phyloP scores from a whole-genome alignment of 2,329 filamentous ascomycete species.

The Exophiala dermatitidis region DNA sequence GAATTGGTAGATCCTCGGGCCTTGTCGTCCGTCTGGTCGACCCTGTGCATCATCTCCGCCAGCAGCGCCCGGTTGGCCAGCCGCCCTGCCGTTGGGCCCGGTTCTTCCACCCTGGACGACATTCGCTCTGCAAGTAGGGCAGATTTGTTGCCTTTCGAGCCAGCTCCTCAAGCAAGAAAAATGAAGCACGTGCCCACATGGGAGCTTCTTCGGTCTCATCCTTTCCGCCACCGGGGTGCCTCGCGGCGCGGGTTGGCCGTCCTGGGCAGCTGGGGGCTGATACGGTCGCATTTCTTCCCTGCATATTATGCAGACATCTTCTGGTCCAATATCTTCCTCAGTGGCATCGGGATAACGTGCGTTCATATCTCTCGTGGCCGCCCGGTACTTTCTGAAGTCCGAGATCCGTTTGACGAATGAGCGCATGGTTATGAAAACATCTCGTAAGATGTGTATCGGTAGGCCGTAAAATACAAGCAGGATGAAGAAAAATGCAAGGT shows the following conservation, averaged over 20 bases:
- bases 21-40: conserved; percentile 33
- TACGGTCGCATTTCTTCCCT: conserved; percentile 90
- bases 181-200: conserved; percentile 91
- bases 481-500: conserved; percentile 86
- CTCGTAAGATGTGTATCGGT: conserved; percentile 92
- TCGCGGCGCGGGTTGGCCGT: conserved; percentile 30
- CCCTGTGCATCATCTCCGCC: conserved; percentile 12
- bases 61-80: conserved; percentile 26
- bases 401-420: conserved; percentile 86
- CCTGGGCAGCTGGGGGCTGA: conserved; percentile 44
- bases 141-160: conserved; percentile 95
- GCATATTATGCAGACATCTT: conserved; percentile 96
- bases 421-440: conserved; percentile 86
- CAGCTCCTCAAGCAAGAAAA: conserved; percentile 92
- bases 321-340: conserved; percentile 70
- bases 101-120: conserved; percentile 46
- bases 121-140: conserved; percentile 82
- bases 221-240: conserved; percentile 61
- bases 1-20: conserved; percentile 61
- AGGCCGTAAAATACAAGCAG: conserved; percentile 90
- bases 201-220: conserved; percentile 85
- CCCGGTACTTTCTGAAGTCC: conserved; percentile 81
- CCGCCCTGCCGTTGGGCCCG: conserved; percentile 29
- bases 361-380: conserved; percentile 91
- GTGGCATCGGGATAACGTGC: conserved; percentile 83